Percentiles rank a stretch among this genome's conserved stretches.
Evolutionary conservation across 1,139 yeast species (phyloP).

Genomic region (Suhomyces bolitotheri): DNA sequence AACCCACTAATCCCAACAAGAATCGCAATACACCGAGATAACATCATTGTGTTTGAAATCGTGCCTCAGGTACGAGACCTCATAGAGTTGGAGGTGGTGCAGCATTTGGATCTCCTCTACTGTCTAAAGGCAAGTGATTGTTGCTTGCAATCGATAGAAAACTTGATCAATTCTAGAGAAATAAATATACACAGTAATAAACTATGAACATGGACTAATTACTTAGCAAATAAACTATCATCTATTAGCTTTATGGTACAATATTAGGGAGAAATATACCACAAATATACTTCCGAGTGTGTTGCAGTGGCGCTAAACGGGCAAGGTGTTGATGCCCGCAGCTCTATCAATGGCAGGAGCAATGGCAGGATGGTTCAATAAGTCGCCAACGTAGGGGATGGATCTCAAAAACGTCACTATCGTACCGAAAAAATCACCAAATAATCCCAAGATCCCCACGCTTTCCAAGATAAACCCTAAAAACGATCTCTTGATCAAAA

Average conservation of each 20-base stretch:
- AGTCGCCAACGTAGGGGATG: constrained; percentile 83
- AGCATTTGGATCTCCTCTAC: constrained; percentile 19
- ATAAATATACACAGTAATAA: neutral
- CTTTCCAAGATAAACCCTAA: constrained; percentile 83
- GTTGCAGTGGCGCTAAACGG: too few species aligned
- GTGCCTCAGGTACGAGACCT: constrained; percentile 4
- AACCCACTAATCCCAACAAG: neutral
- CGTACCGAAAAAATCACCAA: constrained; percentile 91
- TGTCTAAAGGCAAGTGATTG: constrained; percentile 18
- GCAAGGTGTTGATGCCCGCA: constrained; percentile 49
- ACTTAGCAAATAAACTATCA: neutral
- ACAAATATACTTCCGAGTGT: too few species aligned
- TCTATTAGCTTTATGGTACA: constrained; percentile 4
- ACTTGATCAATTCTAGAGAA: neutral
- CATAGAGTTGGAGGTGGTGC: constrained; percentile 13
- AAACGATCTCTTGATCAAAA: constrained; percentile 75
- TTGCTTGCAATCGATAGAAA: neutral
- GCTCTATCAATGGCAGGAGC: constrained; percentile 67
- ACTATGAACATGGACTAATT: neutral
- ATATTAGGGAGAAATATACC: constrained; percentile 8
- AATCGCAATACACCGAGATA: neutral
- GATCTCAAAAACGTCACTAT: constrained; percentile 87
- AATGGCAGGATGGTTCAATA: constrained; percentile 74
- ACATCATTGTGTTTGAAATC: constrained; percentile 5
- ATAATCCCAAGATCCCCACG: constrained; percentile 82